phyloP scores from a whole-genome alignment of 2,329 filamentous ascomycete species.

The Pseudogymnoascus sp. region DNA sequence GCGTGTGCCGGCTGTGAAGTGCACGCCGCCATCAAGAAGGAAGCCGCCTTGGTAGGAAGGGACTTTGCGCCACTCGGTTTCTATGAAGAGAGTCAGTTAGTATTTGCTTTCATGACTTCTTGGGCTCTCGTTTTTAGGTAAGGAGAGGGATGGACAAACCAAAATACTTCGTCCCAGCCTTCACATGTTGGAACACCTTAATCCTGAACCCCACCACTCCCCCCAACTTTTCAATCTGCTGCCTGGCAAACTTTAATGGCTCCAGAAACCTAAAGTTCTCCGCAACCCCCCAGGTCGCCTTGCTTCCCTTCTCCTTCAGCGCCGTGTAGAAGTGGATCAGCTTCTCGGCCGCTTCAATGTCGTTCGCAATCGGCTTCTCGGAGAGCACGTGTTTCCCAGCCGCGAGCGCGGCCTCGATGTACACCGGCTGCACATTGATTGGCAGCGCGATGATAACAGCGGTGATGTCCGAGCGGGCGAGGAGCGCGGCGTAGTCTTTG shows the following conservation, averaged over 20 bases:
- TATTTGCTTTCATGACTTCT: background rate
- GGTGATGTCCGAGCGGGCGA: conserved; percentile 27
- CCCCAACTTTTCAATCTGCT: conserved; percentile 45
- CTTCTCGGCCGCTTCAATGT: conserved; percentile 40
- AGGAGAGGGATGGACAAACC: conserved; percentile 14
- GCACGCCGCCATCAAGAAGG: conserved; percentile 68
- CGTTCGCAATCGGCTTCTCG: conserved; percentile 48
- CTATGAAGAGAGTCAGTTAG: conserved; percentile 20
- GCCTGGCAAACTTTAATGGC: conserved; percentile 44
- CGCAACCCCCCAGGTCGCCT: conserved; percentile 51
- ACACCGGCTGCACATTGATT: conserved; percentile 41
- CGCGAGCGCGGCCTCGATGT: conserved; percentile 41
- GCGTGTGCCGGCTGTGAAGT: conserved; percentile 58
- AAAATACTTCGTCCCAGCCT: conserved; percentile 41
- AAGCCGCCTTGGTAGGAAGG: conserved; percentile 71
- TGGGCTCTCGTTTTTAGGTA: background rate
- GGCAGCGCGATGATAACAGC: conserved; percentile 39
- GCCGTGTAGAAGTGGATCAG: conserved; percentile 41
- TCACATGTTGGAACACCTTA: conserved; percentile 38
- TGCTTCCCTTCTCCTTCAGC: conserved; percentile 22
- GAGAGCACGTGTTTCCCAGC: conserved; percentile 48
- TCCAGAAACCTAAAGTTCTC: conserved; percentile 67
- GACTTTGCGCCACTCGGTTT: conserved; percentile 57
- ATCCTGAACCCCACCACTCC: conserved; percentile 48
- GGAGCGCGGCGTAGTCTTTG: conserved; percentile 37